phyloP scores from a whole-genome alignment of 2,329 filamentous ascomycete genomes.

The Nothomitra cinnamomea region DNA sequence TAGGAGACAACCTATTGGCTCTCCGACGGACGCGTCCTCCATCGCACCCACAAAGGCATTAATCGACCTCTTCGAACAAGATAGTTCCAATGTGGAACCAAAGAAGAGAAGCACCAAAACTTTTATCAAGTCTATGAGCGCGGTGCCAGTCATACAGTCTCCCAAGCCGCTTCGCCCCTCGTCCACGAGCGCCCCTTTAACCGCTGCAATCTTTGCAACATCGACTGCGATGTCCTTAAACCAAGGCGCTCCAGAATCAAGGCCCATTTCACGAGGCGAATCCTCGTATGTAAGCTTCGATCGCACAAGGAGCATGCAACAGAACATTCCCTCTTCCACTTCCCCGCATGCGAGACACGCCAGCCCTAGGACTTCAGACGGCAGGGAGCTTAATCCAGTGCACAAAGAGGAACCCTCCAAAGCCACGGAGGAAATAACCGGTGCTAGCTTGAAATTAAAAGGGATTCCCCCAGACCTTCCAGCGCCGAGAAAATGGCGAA shows the following conservation, averaged over 20 bases:
- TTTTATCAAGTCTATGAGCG: constrained; percentile 15
- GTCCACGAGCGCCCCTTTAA: background rate
- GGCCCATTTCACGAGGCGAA: background rate
- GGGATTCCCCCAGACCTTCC: background rate
- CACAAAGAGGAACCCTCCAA: background rate
- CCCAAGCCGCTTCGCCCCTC: constrained; percentile 4
- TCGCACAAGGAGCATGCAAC: background rate
- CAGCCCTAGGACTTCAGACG: background rate
- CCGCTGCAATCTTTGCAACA: background rate
- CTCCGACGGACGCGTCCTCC: constrained; percentile 34
- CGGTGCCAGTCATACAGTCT: constrained; percentile 8
- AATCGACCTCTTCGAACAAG: constrained; percentile 51
- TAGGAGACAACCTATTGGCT: constrained; percentile 17
- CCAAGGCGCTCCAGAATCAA: background rate
- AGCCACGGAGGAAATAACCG: background rate
- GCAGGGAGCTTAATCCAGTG: too few relatives aligned
- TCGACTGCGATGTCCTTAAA: background rate
- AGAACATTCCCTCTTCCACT: background rate
- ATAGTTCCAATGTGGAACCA: constrained; percentile 12
- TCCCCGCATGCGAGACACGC: background rate
- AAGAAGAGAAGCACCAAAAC: constrained; percentile 11
- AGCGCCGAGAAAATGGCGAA: background rate
- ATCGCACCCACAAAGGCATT: constrained; percentile 47
- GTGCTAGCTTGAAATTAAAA: background rate
- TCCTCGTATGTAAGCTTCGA: background rate